These are phyloP conservation scores for Aureobasidium namibiae DNA, from an alignment of 2,329 filamentous ascomycete genomes.

Conservation along the genomic window DNA sequence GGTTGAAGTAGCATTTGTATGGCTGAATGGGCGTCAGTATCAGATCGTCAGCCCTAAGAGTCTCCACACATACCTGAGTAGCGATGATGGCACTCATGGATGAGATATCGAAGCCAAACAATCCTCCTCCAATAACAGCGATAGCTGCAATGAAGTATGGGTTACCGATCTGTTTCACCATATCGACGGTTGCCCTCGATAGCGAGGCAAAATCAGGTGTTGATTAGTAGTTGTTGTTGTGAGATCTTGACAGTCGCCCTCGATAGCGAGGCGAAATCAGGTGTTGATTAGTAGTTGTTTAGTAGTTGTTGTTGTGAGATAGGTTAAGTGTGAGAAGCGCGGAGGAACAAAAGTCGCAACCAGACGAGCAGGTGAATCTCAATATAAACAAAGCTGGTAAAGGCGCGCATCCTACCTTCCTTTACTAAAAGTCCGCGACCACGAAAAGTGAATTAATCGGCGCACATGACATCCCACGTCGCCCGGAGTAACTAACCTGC, in stretches of 20 bases:
- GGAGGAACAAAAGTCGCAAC: neutral
- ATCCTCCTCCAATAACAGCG: slow-evolving; percentile 54
- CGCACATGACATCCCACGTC: neutral
- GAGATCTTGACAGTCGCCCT: slow-evolving; percentile 2
- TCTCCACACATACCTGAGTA: slow-evolving; percentile 52
- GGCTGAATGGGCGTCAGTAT: neutral
- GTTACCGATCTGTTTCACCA: slow-evolving; percentile 40
- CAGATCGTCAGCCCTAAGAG: too few species aligned
- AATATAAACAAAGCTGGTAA: neutral
- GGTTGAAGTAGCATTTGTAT: slow-evolving; percentile 9
- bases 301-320: neutral
- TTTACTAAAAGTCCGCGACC: neutral
- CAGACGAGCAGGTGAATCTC: neutral
- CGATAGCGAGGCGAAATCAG: neutral
- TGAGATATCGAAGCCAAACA: slow-evolving; percentile 73
- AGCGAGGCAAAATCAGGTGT: neutral
- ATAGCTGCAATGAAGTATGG: slow-evolving; percentile 52
- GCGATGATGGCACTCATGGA: slow-evolving; percentile 60
- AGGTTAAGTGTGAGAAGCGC: neutral
- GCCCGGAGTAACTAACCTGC: slow-evolving; percentile 4
- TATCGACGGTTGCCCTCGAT: slow-evolving; percentile 1
- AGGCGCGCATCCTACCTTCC: neutral
- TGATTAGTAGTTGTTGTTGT: neutral
- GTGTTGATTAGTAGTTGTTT: neutral
- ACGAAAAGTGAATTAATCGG: neutral